Base-by-base conservation (phyloP, 2,329 filamentous ascomycete species). In the Penicillium sp. region DNA sequence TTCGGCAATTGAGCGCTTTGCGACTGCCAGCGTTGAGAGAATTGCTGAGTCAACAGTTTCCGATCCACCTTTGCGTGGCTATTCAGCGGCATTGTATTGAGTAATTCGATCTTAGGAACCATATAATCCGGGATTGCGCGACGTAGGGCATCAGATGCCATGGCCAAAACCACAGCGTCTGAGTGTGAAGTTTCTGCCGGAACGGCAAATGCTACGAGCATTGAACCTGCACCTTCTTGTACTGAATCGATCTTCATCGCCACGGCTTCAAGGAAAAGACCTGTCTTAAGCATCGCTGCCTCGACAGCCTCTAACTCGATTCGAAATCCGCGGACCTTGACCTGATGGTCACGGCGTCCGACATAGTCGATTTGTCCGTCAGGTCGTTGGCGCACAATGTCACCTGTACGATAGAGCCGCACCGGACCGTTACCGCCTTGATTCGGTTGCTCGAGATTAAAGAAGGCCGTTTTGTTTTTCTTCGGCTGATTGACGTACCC, bases 231-330 rank as follows among this genome's bases (percentile, higher is more conserved):
- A 5, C 55, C 55, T 19, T 50, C 52, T 8, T 60, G 54, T 14
- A 29, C 27, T 2, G 62, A 44, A 0, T 62, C 54, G 19, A 63
- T 55, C n/a, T 59, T 59, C 16, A 65, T n/a, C 1, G 59, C 60
- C 3, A 58, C 55, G 0, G 55, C 65, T 8, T 67, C 27, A 5
- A 11, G 11, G n/a, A 66, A 60, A 3, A 57, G 54, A 8, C 59
- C 57, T 2, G 63, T 62, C 14, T 58, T 19, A 19, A 19, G 19
- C 19, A 44, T 29, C 60, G 23, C 45, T 67, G 47, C 87, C 72
- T 96, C 92, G 62, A 96, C 93, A 60, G 96, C 92, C 58, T 87
- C 88, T 44, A 96, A 85, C 77, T 96, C 92, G 63, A 96, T 92
- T 51, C 92, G 84, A 80, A 95, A 96, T 1, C 92, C 92, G 47